Percentiles rank a stretch among this genome's conserved stretches.
Conservation (phyloP, 352 stramenopile species). For the Phytophthora constricta region DNA sequence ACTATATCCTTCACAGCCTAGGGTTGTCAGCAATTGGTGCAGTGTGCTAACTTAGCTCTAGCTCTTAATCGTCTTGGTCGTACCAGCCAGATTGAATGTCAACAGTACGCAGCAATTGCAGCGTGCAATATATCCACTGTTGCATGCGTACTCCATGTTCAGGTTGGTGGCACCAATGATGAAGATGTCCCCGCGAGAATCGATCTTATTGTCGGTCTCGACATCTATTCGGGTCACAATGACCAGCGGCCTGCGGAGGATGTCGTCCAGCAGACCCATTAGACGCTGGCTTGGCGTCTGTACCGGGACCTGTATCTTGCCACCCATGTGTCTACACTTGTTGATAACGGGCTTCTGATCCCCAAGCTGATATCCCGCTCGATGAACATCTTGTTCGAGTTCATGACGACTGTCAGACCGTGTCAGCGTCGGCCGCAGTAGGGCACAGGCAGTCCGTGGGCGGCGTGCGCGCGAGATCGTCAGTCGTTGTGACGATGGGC, state of each 20-base stretch:
- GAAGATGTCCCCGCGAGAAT: constrained; percentile 95
- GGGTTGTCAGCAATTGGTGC: too few species aligned
- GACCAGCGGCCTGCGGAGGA: constrained; percentile 93
- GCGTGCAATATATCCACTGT: too few species aligned
- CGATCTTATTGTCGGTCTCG: constrained; percentile 96
- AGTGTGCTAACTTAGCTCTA: too few species aligned
- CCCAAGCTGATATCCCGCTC: constrained; percentile 97
- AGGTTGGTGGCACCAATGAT: constrained; percentile 93
- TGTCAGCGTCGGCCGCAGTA: constrained; percentile 96
- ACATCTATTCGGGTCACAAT: constrained; percentile 96
- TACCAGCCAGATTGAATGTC: too few species aligned
- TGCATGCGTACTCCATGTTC: constrained; percentile 84
- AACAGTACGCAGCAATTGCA: too few species aligned
- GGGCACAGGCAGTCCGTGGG: constrained; percentile 93
- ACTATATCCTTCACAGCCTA: too few species aligned
- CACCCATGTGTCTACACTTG: constrained; percentile 98
- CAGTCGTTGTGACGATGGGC: constrained; percentile 68
- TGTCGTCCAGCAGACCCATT: constrained; percentile 94
- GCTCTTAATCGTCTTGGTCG: too few species aligned
- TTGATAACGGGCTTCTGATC: constrained; percentile 98
- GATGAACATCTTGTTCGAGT: constrained; percentile 97
- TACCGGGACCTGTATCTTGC: constrained; percentile 95
- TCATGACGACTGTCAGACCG: constrained; percentile 97
- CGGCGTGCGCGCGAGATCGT: constrained; percentile 65
- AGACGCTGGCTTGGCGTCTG: constrained; percentile 96